Evolutionary conservation across 768 basidiomycete genomes (phyloP).

Genomic region (Tephrocybe sp.): DNA sequence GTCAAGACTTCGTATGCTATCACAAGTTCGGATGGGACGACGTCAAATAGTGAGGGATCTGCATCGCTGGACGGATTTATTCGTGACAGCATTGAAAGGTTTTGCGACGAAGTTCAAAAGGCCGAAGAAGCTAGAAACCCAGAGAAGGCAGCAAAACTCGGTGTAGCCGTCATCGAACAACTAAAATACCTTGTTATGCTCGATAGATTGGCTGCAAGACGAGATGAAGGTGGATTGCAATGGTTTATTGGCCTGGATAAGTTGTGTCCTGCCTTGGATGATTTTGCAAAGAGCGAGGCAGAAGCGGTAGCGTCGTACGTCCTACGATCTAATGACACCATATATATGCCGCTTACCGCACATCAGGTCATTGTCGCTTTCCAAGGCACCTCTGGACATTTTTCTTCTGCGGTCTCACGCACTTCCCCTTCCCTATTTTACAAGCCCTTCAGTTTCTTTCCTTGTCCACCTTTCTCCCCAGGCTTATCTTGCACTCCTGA

Average conservation of each 20-base stretch:
- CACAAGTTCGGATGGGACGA: slow-evolving; percentile 36
- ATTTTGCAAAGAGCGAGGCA: slow-evolving; percentile 54
- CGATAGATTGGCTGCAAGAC: slow-evolving; percentile 63
- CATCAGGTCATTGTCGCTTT: slow-evolving; percentile 37
- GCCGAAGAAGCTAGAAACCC: slow-evolving; percentile 48
- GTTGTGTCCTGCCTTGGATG: slow-evolving; percentile 48
- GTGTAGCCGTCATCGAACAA: slow-evolving; percentile 49
- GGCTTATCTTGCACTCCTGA: slow-evolving; percentile 64
- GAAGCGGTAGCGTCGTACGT: slow-evolving; percentile 54
- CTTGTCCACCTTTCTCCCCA: slow-evolving; percentile 68
- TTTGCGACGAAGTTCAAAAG: slow-evolving; percentile 62
- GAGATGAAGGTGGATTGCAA: slow-evolving; percentile 61
- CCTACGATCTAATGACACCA: neutral
- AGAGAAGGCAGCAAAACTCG: slow-evolving; percentile 50
- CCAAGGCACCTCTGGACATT: slow-evolving; percentile 64
- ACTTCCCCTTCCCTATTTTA: slow-evolving; percentile 72
- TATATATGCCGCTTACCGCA: neutral
- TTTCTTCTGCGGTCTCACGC: slow-evolving; percentile 65
- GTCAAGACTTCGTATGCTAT: slow-evolving; percentile 78
- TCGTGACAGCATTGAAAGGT: slow-evolving; percentile 51
- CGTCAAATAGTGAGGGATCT: slow-evolving; percentile 48
- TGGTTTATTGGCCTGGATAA: slow-evolving; percentile 75
- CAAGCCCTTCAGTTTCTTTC: slow-evolving; percentile 69
- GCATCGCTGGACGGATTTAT: slow-evolving; percentile 66
- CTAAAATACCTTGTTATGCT: slow-evolving; percentile 71